A percentile compares a stretch with the other conserved stretches of the same genome.
phyloP scores from a whole-genome alignment of 148 eudicot genomes.

The Rhododendron vialii region DNA sequence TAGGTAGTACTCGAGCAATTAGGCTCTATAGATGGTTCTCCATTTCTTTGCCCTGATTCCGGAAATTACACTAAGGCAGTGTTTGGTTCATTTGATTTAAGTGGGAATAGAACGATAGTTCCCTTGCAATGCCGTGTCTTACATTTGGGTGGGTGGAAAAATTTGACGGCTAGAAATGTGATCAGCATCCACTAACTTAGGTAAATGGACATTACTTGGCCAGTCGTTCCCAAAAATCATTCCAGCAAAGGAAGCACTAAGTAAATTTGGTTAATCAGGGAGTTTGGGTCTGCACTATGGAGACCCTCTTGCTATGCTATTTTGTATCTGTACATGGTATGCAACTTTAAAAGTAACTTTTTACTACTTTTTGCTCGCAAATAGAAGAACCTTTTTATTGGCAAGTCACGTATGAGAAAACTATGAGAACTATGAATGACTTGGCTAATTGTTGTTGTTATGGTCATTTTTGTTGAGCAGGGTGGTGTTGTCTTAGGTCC shows the following conservation, averaged over 20 bases:
- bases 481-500: constrained; percentile 46
- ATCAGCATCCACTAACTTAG: not conserved
- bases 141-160: not conserved
- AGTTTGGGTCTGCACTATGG: not conserved
- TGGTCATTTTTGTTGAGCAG: constrained; percentile 19
- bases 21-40: not conserved
- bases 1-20: not conserved
- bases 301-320: not conserved
- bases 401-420: not conserved
- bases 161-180: not conserved
- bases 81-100: not conserved
- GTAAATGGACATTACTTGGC: not conserved
- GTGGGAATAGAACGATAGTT: not conserved
- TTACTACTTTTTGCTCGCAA: not conserved
- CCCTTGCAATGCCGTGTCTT: not conserved
- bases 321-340: not conserved
- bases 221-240: not conserved
- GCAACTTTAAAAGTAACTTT: not conserved
- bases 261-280: not conserved
- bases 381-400: not conserved
- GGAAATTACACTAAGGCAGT: not conserved
- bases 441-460: not conserved
- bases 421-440: not conserved
- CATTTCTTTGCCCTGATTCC: not conserved
- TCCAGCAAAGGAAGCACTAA: not conserved